Percentiles rank a stretch among this genome's conserved stretches.
Evolutionary conservation across 2,329 filamentous ascomycete species (phyloP).

Genomic region (Fusarium paranaense): DNA sequence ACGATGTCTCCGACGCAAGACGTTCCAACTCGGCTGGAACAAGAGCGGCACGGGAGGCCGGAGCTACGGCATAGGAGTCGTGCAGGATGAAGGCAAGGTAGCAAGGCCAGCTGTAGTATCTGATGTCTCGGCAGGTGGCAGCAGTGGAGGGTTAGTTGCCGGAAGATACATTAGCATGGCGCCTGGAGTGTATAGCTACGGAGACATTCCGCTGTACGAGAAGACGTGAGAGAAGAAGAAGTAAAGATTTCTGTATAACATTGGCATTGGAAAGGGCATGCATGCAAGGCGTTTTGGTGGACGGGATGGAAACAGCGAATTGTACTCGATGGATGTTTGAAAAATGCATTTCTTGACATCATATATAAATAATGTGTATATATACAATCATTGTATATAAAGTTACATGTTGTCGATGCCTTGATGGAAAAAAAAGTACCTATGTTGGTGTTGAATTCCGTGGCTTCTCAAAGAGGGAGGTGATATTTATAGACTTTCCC

Average conservation of each 20-base stretch:
- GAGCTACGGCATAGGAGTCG: constrained; percentile 43
- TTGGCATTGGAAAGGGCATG: background rate
- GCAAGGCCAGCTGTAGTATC: constrained; percentile 14
- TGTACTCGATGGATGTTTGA: background rate
- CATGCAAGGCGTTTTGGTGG: constrained; percentile 29
- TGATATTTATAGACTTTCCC: constrained; percentile 2
- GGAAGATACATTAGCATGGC: constrained; percentile 43
- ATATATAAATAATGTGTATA: background rate
- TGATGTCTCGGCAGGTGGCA: constrained; percentile 17
- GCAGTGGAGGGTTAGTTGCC: constrained; percentile 14
- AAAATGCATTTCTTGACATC: background rate
- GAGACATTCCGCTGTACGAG: constrained; percentile 37
- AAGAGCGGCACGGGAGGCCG: constrained; percentile 28
- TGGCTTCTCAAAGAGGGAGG: background rate
- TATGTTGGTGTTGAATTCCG: background rate
- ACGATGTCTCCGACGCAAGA: constrained; percentile 41
- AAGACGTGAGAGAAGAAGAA: constrained; percentile 18
- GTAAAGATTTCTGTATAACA: background rate
- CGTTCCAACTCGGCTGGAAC: constrained; percentile 43
- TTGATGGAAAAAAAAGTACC: background rate
- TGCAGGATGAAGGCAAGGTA: constrained; percentile 43
- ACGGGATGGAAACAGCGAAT: constrained; percentile 11
- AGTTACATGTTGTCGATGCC: background rate
- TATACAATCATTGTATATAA: background rate
- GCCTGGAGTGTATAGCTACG: constrained; percentile 42